phyloP scores from a whole-genome alignment of 2,329 filamentous ascomycete genomes.

The Talaromyces sp. region DNA sequence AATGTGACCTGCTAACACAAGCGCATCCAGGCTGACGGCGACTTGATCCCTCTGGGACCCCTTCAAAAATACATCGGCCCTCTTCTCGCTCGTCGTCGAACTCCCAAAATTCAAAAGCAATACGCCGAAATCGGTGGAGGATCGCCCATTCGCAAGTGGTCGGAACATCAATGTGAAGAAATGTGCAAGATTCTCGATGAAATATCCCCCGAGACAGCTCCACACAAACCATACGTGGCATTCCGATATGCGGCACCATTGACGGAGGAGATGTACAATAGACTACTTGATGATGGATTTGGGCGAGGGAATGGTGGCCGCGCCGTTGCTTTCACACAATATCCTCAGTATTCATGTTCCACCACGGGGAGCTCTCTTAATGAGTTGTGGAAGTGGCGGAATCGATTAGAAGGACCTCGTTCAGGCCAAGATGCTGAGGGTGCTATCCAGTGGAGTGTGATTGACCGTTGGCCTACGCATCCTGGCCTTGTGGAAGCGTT shows the following conservation, averaged over 20 bases:
- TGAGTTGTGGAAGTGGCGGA: conserved; percentile 96
- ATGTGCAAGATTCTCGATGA: conserved; percentile 97
- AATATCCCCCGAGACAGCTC: conserved; percentile 85
- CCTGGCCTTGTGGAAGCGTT: conserved; percentile 85
- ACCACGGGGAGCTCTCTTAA: conserved; percentile 95
- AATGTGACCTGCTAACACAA: conserved; percentile 1
- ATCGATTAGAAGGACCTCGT: conserved; percentile 71
- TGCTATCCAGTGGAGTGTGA: conserved; percentile 89
- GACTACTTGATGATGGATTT: conserved; percentile 80
- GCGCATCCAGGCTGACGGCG: conserved; percentile 67
- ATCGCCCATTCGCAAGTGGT: conserved; percentile 98
- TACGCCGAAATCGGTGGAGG: conserved; percentile 93
- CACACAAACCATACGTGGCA: conserved; percentile 94
- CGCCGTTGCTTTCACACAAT: conserved; percentile 95
- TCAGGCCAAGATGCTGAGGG: conserved; percentile 53
- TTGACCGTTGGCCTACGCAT: conserved; percentile 95
- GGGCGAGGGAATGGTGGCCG: conserved; percentile 83
- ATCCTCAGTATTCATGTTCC: conserved; percentile 96
- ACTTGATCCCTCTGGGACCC: conserved; percentile 90
- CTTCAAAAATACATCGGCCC: conserved; percentile 88
- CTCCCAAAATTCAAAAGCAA: conserved; percentile 94
- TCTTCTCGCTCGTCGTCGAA: conserved; percentile 76
- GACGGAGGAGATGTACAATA: conserved; percentile 88
- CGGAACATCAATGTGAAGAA: conserved; percentile 83
- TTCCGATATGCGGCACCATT: conserved; percentile 92